Evolutionary conservation across 306 rosid genomes (phyloP).

Genomic region (Neltuma alba): DNA sequence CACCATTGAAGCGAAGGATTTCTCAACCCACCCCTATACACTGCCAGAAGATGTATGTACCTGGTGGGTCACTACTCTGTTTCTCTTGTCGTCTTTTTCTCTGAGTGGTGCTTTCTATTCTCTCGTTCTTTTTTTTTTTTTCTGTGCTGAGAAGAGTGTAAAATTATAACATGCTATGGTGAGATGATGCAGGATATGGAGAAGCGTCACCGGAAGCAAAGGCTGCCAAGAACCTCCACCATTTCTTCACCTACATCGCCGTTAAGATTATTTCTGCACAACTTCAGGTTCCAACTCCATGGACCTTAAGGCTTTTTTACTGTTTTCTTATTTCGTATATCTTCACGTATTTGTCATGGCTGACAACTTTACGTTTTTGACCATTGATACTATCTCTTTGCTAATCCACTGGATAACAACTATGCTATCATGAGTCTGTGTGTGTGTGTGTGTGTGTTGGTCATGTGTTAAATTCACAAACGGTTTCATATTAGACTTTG

Average conservation of each 20-base stretch:
- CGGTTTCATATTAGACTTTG: neutral
- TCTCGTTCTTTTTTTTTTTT: neutral
- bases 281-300: conserved; percentile 66
- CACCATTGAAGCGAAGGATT: conserved; percentile 51
- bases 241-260: conserved; percentile 83
- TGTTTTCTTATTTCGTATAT: neutral
- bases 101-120: neutral
- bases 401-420: neutral
- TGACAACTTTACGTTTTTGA: neutral
- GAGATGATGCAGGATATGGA: conserved; percentile 73
- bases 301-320: conserved; percentile 2
- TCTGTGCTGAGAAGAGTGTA: neutral
- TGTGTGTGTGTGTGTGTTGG: neutral
- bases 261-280: conserved; percentile 83
- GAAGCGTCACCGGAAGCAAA: conserved; percentile 93
- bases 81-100: neutral
- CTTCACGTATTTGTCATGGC: neutral
- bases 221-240: conserved; percentile 82
- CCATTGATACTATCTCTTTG: neutral
- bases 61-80: conserved; percentile 63
- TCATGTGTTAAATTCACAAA: neutral
- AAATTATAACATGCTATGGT: neutral
- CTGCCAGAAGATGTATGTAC: conserved; percentile 90
- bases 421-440: neutral
- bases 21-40: conserved; percentile 52